Evolutionary conservation across 768 basidiomycete species (phyloP), one percentile per base, ranked within the genome.

Genomic region (Xerocomellus chrysenteron): DNA sequence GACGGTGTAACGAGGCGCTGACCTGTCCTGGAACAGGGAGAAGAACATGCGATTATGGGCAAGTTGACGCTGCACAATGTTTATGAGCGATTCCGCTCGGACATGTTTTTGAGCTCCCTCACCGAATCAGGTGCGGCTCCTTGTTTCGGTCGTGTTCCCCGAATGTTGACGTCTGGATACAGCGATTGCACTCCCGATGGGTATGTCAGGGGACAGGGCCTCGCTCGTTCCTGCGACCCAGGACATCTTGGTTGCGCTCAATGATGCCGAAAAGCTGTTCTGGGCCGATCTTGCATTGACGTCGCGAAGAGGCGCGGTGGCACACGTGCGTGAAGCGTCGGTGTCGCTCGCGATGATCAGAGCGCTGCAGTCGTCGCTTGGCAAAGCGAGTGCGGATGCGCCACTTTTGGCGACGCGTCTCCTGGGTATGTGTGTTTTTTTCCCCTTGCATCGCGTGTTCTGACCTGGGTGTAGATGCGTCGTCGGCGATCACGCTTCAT

Each of bases 61-160:
- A 86, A 83, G 60, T 74, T 96, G n/a, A 86, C 85, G 1, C 73
- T 98, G 30, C 84, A 90, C 50, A 82, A 86, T 28, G 89, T 88
- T 1, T 86, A 94, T 61, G 80, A 81, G 39, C 85, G 84, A 8
- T 92, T 96, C 76, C 83, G 83, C 33, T 80, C 84, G 0, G 94
- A 98, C 67, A 90, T 97, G 76, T 90, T 94, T 68, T 76, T 97
- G 55, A 94, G 88, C 65, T 94, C 94, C 17, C 75, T 98, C 24
- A 82, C 88, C 0, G 96, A 98, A 68, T 96, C 96, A 1, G 87
- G 94, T 96, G 64, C 36, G 92, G 74, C 14, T 42, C 28, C 36
- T 55, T 11, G 26, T 33, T 43, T 14, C 13, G 5, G 47, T 46
- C 41, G 42, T 55, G 30, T 45, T 50, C 7, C 17, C 3, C 5